Base-by-base conservation (phyloP, 1,139 yeast species). In the Pichia sp. region DNA sequence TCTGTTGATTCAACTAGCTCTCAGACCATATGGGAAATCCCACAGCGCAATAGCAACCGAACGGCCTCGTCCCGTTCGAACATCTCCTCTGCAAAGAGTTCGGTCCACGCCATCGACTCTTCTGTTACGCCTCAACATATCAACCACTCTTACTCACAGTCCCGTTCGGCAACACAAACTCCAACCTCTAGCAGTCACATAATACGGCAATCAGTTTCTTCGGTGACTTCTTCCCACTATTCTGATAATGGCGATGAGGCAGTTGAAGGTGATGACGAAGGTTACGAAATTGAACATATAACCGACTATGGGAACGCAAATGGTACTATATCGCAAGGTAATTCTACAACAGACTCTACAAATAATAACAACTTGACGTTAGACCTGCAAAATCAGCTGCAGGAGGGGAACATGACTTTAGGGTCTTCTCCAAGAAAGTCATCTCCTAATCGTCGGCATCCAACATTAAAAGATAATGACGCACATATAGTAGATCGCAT, bases 371-470 rank as follows among this genome's bases (percentile, higher is more conserved):
- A 41, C 13, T 7, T 47, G 9, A 49, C 48, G 7, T 19, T 46
- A 18, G 63, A 60, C 13, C 48, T 58, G 5, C 49, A 49, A 31
- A 34, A 44, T 22, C 21, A 31, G 12, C 31, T 52, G 18, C 16
- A 50, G 13, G 23, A 45, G 3, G 53, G 51, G 1, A 26, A 44
- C 10, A 9, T 54, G 50, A 58, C 66, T 4, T 47, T 63, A 34
- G 67, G 67, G 2, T 64, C 68, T 10, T 62, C 68, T 9, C 68
- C 68, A 13, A 51, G 66, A 37, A 61, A 53, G 40, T 46, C 48
- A 3, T 62, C 66, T 4, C 65, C 67, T 5, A 57, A 50, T 34
- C 52, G 59, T 43, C 54, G 43, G 26, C 28, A 25, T 7, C n/a
- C 12, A 10, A 13, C 28, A 21, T 41, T 19, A 22, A 5, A 39